Evolutionary conservation across 2,329 filamentous ascomycete genomes (phyloP), one percentile per base, ranked within the genome.

Genomic region (Meredithiella fracta): DNA sequence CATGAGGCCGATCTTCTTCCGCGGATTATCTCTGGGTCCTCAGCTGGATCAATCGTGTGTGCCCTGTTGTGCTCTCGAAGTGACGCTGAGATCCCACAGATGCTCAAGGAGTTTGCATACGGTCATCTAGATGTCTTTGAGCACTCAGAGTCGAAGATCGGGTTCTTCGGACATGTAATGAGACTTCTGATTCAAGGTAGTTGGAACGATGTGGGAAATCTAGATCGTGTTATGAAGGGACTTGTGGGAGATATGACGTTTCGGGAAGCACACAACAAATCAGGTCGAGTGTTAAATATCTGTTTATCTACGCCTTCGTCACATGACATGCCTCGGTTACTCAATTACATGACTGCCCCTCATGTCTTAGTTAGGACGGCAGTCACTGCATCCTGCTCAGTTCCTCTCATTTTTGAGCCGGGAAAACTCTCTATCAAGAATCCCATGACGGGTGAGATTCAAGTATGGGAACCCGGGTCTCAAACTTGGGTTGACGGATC

Each of bases 301-400:
- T 90, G 86, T 58, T 90, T 97, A 5, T 95, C 90, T 0, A 88
- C 86, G 1, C 85, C 87, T 1, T 87, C 86, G 15, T 77, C 91
- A 55, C 92, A 94, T 66, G 90, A 96, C 65, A 73, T 94, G 15
- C 91, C 90, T 0, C 75, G 86, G 38, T 72, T 97, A 0, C 75
- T 97, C 62, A 97, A 97, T 67, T 96, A 95, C 64, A 79, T 94
- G 58, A 96, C 91, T 0, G 85, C 91, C 0, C 90, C 91, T 0
- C 92, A 96, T 65, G 90, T 97, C 54, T 79, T 96, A 70, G 90
- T 97, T 56, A 95, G 90, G 88, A 95, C 90, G 15, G 91, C 91
- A 34, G 90, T 96, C 63, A 87, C 87, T n/a, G 88, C 91, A 0
- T 96, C 91, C 0, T 97, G 91, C 66, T 95, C 91, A 0, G 86